Percentiles rank a stretch among this genome's conserved stretches.
Evolutionary conservation across 1,284 basidiomycete species (phyloP).

Genomic region (Trichosporon sp.): DNA sequence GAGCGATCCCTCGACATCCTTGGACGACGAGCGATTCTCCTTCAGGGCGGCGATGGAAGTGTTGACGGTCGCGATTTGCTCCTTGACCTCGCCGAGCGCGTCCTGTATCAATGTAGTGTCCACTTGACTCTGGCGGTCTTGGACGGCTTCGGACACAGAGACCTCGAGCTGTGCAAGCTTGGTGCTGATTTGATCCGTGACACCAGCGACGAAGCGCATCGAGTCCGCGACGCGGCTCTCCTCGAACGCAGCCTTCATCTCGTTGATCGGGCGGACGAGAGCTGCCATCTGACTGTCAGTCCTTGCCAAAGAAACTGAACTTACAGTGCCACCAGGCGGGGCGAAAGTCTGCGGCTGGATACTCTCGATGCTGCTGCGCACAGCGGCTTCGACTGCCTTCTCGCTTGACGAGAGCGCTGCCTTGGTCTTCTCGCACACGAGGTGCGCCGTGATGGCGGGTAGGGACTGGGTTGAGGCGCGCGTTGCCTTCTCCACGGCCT

Average conservation of each 20-base stretch:
- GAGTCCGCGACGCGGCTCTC: constrained; percentile 25
- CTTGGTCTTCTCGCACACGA: constrained; percentile 19
- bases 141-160: background rate
- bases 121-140: background rate
- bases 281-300: constrained; percentile 21
- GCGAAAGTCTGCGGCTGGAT: constrained; percentile 5
- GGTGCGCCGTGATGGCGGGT: background rate
- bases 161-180: background rate
- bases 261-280: constrained; percentile 33
- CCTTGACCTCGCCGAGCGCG: background rate
- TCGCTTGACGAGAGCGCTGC: constrained; percentile 22
- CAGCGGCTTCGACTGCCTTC: background rate
- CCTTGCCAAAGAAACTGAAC: background rate
- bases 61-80: background rate
- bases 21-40: background rate
- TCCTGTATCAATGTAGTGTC: background rate
- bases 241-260: constrained; percentile 25
- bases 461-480: background rate
- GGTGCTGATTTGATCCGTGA: constrained; percentile 13
- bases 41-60: background rate
- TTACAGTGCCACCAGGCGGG: constrained; percentile 7
- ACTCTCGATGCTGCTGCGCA: constrained; percentile 7
- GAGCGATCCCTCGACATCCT: background rate
- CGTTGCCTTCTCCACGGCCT: background rate
- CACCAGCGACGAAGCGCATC: constrained; percentile 7